Base-by-base conservation (phyloP, 208 protist genomes). In the Trypanosoma grayi region DNA sequence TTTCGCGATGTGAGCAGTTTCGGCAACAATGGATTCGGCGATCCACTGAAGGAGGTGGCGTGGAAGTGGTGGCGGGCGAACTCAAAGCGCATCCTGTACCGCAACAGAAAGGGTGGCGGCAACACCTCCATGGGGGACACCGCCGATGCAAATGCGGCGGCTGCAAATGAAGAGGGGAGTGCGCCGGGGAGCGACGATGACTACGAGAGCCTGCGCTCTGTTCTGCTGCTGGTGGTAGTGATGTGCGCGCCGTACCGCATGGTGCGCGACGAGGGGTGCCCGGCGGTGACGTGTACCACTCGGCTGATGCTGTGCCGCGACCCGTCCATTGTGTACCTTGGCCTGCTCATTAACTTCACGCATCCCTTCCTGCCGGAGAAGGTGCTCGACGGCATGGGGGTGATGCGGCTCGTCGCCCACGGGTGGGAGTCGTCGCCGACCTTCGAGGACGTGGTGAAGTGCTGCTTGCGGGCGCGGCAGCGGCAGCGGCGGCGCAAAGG, bases 311-410 rank as follows among this genome's bases (percentile, higher is more conserved):
- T 90, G 34, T 87, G 77, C 60, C 58, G 78, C 22, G 83, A 90
- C 60, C 84, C 87, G 4, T 77, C 70, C n/a, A 75, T 85, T 28
- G 75, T 90, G 20, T 94, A 94, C 55, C 62, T 90, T 16, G 79
- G 82, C 1, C 66, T 94, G 24, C 73, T 94, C 7, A 63, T 92
- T 11, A 91, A 92, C 64, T 66, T 72, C 31, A 66, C 66, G 1
- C 70, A 85, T 45, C 46, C 46, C 6, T 54, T 66, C 22, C 66
- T 76, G 39, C 60, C 72, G 16, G 67, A 64, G 14, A 87, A 78
- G 57, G 62, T 84, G 48, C 37, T 77, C 25, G 72, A 66, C 56
- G 67, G 74, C 25, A 75, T 80, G 59, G 66, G 73, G 0, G 75
- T 88, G 25, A 67, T 90, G 45, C 75, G 75, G 20, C 30, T 86